A percentile compares a stretch with the other conserved stretches of the same genome.
Conservation (phyloP, 495 filamentous ascomycete species). For the Cercophora samala region DNA sequence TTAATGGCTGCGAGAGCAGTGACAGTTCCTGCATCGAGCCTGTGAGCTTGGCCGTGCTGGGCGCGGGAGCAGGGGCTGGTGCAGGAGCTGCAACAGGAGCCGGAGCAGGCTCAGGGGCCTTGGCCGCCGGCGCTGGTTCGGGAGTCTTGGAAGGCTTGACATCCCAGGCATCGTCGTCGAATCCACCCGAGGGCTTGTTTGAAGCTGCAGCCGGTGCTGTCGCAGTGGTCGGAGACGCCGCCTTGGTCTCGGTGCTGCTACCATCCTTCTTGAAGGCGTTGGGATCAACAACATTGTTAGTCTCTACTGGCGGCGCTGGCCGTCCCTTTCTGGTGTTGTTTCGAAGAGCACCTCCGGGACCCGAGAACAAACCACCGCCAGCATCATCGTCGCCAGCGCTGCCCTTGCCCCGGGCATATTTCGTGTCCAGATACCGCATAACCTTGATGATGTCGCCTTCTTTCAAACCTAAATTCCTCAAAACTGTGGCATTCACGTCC, state of each 20-base stretch:
- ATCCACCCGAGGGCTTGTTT: constrained; percentile 57
- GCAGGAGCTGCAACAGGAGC: constrained; percentile 38
- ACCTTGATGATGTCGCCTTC: constrained; percentile 96
- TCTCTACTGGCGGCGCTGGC: constrained; percentile 78
- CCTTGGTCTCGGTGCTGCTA: constrained; percentile 36
- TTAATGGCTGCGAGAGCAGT: constrained; percentile 67
- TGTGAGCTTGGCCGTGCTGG: constrained; percentile 45
- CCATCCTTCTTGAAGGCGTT: constrained; percentile 67
- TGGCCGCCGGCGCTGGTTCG: constrained; percentile 31
- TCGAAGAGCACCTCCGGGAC: constrained; percentile 77
- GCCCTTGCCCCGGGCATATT: constrained; percentile 64
- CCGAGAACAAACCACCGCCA: constrained; percentile 79
- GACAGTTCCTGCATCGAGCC: constrained; percentile 79
- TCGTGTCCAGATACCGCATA: constrained; percentile 82
- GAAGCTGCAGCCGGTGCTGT: constrained; percentile 30
- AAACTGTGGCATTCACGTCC: constrained; percentile 75
- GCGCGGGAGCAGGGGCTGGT: constrained; percentile 36
- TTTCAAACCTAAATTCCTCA: constrained; percentile 83
- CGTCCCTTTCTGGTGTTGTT: constrained; percentile 96
- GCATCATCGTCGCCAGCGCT: constrained; percentile 60
- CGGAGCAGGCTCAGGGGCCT: constrained; percentile 41
- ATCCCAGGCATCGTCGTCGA: constrained; percentile 98
- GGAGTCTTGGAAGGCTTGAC: constrained; percentile 79
- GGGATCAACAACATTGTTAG: constrained; percentile 79
- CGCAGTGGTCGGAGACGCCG: constrained; percentile 46